Evolutionary conservation across 768 basidiomycete species (phyloP).

Genomic region (Boletus bicolor): DNA sequence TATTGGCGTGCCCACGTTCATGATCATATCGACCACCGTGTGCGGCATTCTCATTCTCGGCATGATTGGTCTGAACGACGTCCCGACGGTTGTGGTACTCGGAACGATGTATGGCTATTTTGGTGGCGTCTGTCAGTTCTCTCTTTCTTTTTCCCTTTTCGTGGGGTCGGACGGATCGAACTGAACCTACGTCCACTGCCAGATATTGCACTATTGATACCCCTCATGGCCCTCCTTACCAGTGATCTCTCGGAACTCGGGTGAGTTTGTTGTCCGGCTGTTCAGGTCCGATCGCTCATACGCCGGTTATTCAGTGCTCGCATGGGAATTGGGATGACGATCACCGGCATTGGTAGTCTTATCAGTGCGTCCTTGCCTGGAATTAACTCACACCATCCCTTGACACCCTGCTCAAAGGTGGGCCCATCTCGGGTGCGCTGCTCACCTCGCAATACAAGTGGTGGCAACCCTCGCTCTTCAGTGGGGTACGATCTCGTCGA

Average conservation of each 20-base stretch:
- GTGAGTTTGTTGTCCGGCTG: slow-evolving; percentile 10
- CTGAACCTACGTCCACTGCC: not conserved
- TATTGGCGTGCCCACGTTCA: slow-evolving; percentile 43
- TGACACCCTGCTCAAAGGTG: slow-evolving; percentile 31
- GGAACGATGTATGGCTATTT: slow-evolving; percentile 47
- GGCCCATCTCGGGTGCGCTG: slow-evolving; percentile 56
- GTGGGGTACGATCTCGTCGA: slow-evolving; percentile 33
- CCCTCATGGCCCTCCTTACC: slow-evolving; percentile 44
- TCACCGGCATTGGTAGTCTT: slow-evolving; percentile 18
- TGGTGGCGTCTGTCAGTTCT: slow-evolving; percentile 37
- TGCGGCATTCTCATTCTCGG: slow-evolving; percentile 41
- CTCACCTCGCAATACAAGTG: slow-evolving; percentile 50
- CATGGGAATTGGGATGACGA: slow-evolving; percentile 19
- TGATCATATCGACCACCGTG: slow-evolving; percentile 33
- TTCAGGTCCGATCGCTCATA: slow-evolving; percentile 3
- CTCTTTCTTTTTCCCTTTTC: not conserved
- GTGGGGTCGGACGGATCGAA: not conserved
- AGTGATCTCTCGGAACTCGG: slow-evolving; percentile 50
- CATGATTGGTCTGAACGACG: slow-evolving; percentile 38
- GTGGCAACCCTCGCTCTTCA: slow-evolving; percentile 54
- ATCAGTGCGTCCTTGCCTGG: slow-evolving; percentile 17
- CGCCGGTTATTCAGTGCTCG: slow-evolving; percentile 18
- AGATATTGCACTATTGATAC: slow-evolving; percentile 41
- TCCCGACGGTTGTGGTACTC: slow-evolving; percentile 37
- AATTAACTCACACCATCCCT: not conserved